Percentiles rank a stretch among this genome's conserved stretches.
Conservation (phyloP, 148 eudicot species). For the Vaccinium vitisidaea region DNA sequence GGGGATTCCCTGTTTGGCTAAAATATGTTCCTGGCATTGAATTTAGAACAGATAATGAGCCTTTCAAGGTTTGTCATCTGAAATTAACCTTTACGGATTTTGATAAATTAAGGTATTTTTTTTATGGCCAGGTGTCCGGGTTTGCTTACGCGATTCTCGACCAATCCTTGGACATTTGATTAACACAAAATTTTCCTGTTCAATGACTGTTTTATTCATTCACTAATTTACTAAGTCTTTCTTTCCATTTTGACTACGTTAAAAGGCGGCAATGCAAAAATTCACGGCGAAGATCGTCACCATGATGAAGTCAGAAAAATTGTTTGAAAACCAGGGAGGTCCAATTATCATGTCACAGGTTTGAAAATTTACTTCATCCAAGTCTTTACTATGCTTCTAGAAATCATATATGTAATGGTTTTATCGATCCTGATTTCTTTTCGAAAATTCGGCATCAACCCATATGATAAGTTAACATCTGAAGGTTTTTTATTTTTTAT, state of each 20-base stretch:
- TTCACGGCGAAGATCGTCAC: constrained; percentile 71
- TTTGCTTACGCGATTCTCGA: too few species aligned
- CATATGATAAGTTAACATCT: too few species aligned
- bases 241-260: not conserved
- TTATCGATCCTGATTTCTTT: not conserved
- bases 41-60: constrained; percentile 84
- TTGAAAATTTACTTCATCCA: not conserved
- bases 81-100: not conserved
- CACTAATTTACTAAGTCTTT: not conserved
- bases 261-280: constrained; percentile 73
- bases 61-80: constrained; percentile 67
- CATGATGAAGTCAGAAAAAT: constrained; percentile 75
- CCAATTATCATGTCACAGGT: constrained; percentile 95
- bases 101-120: not conserved
- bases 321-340: constrained; percentile 92
- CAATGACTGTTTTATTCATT: not conserved
- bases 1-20: constrained; percentile 97
- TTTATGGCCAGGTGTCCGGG: too few species aligned
- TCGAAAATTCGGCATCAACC: not conserved
- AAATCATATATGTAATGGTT: not conserved
- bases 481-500: too few species aligned
- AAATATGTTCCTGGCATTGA: constrained; percentile 85
- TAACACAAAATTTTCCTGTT: too few species aligned
- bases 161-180: too few species aligned
- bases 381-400: not conserved